phyloP scores from a whole-genome alignment of 208 protist species.

The Trypanosoma avium region DNA sequence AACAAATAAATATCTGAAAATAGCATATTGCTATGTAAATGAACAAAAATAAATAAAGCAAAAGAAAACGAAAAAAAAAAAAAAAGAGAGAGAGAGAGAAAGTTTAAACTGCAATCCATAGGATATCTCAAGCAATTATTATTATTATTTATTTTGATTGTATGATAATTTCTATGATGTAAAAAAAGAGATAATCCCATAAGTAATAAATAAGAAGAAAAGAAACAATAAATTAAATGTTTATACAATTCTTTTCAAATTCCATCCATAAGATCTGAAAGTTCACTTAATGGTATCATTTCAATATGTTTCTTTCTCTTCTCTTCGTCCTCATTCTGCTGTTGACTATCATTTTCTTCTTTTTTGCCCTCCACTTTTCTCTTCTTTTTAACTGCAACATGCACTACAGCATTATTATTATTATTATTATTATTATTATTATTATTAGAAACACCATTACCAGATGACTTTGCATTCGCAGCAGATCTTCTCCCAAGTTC shows the following conservation, averaged over 20 bases:
- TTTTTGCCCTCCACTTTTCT: conserved; percentile 43
- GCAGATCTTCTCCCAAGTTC: conserved; percentile 28
- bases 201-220: neutral
- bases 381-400: conserved; percentile 72
- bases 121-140: too few species aligned
- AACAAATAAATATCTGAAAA: too few species aligned
- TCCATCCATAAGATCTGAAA: conserved; percentile 19
- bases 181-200: neutral
- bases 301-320: neutral
- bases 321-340: conserved; percentile 17
- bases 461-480: neutral
- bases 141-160: too few species aligned
- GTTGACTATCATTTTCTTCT: conserved; percentile 19
- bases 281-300: conserved; percentile 12
- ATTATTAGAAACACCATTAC: too few species aligned
- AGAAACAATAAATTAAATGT: conserved; percentile 8
- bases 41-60: too few species aligned
- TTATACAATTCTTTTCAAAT: neutral
- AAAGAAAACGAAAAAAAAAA: too few species aligned
- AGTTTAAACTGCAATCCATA: too few species aligned
- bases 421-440: too few species aligned
- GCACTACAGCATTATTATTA: conserved; percentile 12
- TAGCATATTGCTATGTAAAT: too few species aligned
- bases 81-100: too few species aligned
- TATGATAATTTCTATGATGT: too few species aligned